These are phyloP conservation scores for Nemania serpens DNA, from an alignment of 2,329 filamentous ascomycete genomes.

Conservation along the genomic window DNA sequence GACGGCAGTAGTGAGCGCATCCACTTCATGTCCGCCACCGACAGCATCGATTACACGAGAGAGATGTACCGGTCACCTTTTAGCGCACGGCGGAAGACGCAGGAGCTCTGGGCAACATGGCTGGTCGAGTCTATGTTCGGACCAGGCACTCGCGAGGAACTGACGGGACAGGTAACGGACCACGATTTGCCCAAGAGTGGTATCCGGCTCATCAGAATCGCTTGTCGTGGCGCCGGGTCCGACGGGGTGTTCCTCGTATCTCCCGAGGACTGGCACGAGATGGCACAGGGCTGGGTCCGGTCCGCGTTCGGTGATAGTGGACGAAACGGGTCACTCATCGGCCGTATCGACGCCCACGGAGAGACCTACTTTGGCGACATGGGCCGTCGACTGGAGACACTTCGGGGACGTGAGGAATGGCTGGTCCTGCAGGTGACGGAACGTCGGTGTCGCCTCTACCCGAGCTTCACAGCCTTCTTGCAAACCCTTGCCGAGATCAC, in stretches of 20 bases:
- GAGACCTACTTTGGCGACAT: background rate
- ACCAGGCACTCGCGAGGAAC: background rate
- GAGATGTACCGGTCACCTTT: background rate
- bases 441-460: conserved; percentile 11
- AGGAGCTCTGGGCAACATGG: background rate
- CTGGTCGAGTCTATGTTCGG: conserved; percentile 8
- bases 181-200: no score
- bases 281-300: background rate
- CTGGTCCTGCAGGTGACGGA: conserved; percentile 9
- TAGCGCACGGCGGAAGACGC: background rate
- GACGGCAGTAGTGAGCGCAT: background rate
- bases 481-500: conserved; percentile 9
- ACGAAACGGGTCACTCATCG: background rate
- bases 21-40: background rate
- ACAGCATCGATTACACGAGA: background rate
- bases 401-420: background rate
- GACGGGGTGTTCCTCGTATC: conserved; percentile 1
- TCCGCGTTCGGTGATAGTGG: background rate
- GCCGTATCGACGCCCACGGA: background rate
- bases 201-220: background rate
- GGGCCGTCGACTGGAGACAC: background rate
- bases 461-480: conserved; percentile 16
- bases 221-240: background rate
- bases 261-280: background rate
- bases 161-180: background rate